These are phyloP conservation scores for Ogataea nonfermentans DNA, from an alignment of 805 yeast genomes.

Conservation along the genomic window DNA sequence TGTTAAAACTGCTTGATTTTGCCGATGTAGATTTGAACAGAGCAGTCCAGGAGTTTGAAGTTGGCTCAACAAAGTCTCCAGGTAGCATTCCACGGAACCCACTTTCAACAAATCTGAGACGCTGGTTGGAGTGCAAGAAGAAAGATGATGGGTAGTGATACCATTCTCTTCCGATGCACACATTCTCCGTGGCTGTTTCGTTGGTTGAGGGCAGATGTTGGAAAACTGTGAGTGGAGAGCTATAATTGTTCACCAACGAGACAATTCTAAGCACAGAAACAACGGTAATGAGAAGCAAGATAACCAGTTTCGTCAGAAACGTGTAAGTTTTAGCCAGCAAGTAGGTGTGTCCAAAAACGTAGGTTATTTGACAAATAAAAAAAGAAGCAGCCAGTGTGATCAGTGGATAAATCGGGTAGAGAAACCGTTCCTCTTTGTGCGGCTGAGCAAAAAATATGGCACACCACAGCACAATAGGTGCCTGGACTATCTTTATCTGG, in stretches of 20 bases:
- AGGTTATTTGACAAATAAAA: conserved; percentile 27
- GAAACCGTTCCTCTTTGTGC: conserved; percentile 89
- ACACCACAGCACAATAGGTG: conserved; percentile 67
- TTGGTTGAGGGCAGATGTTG: conserved; percentile 36
- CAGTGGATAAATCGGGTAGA: conserved; percentile 80
- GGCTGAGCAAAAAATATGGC: conserved; percentile 70
- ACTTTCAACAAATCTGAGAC: conserved; percentile 67
- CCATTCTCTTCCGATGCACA: conserved; percentile 96
- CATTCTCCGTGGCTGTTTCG: conserved; percentile 38
- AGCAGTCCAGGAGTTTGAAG: conserved; percentile 18
- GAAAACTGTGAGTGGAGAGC: conserved; percentile 68
- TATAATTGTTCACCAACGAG: conserved; percentile 63
- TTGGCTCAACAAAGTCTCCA: conserved; percentile 66
- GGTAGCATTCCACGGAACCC: conserved; percentile 89
- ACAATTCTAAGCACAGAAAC: conserved; percentile 51
- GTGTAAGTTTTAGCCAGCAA: conserved; percentile 14
- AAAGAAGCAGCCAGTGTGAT: conserved; percentile 63
- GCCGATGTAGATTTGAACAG: conserved; percentile 39
- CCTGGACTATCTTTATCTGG: conserved; percentile 28
- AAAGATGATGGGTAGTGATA: conserved; percentile 88
- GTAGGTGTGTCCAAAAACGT: conserved; percentile 15
- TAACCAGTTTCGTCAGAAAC: conserved; percentile 6
- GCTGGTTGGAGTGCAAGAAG: conserved; percentile 61
- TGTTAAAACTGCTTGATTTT: conserved; percentile 69
- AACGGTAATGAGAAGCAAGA: conserved; percentile 21